Conservation (phyloP, 352 stramenopile genomes). For the Globisporangium nagaii region DNA sequence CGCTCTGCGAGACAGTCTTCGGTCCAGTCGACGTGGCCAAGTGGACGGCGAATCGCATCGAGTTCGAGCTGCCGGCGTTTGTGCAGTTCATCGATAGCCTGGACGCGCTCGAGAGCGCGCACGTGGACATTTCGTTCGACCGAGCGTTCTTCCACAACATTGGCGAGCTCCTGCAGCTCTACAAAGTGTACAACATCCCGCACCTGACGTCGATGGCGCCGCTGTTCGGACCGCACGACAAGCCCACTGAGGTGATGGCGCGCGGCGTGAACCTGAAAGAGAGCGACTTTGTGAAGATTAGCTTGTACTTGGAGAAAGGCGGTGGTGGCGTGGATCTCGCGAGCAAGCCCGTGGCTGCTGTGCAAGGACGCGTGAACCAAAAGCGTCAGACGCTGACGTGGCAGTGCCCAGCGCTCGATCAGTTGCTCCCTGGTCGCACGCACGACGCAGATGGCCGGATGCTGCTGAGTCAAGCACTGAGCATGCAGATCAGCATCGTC, state of each 20-base stretch:
- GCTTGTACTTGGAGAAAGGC: slow-evolving; percentile 25
- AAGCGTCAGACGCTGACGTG: slow-evolving; percentile 47
- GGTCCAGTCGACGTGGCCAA: slow-evolving; percentile 30
- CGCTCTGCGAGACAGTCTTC: slow-evolving; percentile 15
- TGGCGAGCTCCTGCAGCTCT: slow-evolving; percentile 43
- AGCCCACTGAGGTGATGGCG: slow-evolving; percentile 41
- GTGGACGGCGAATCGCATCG: slow-evolving; percentile 34
- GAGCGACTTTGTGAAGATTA: slow-evolving; percentile 36
- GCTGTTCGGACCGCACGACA: slow-evolving; percentile 38
- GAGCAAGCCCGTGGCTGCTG: slow-evolving; percentile 10
- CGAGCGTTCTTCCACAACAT: slow-evolving; percentile 33
- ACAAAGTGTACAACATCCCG: slow-evolving; percentile 56
- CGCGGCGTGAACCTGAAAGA: slow-evolving; percentile 33
- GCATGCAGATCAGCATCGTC: slow-evolving; percentile 55
- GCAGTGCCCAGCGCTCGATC: slow-evolving; percentile 37
- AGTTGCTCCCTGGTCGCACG: not conserved
- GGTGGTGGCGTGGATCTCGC: no score
- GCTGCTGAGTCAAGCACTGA: slow-evolving; percentile 32
- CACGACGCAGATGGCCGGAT: slow-evolving; percentile 22
- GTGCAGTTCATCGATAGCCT: slow-evolving; percentile 24
- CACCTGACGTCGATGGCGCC: slow-evolving; percentile 37
- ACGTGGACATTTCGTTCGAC: slow-evolving; percentile 60
- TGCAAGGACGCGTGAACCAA: slow-evolving; percentile 29
- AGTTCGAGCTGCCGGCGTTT: slow-evolving; percentile 42
- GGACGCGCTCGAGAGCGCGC: slow-evolving; percentile 19